Evolutionary conservation across 192 early-diverging fungal species (phyloP), one percentile per base, ranked within the genome.

Genomic region (Podila horticola): DNA sequence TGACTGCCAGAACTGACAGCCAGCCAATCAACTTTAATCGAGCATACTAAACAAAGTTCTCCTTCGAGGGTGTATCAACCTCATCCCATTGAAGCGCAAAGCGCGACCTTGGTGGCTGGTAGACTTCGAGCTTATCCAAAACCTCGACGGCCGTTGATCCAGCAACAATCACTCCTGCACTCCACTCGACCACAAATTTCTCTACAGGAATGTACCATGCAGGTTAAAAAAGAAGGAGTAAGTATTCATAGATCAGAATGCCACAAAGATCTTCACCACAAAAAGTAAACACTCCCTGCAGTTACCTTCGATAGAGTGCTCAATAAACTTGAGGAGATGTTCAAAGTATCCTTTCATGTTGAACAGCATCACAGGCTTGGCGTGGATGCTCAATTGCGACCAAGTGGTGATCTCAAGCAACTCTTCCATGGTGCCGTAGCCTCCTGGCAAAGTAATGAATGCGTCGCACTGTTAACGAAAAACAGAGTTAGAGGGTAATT

Each of bases 361-460:
- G 34, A 97, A 77, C 20, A 94, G 72, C 55, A 93, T 84, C 33
- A 97, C 87, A 13, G 95, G 96, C 75, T 96, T 96, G 58, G 75
- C 59, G 77, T 95, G 94, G 64, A 96, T 95, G 41, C 86, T 88
- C 34, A 96, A 82, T 68, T 94, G 90, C 30, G 89, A 89, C 93
- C 94, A 94, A 5, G 94, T 95, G 31, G 88, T 88, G 26, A 92
- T 87, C 83, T 97, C 96, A 5, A 96, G 77, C 58, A 96, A 82
- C 76, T 97, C 96, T 73, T 97, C 95, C 75, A 96, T 85, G 0
- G 96, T 97, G 24, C 94, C 94, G 70, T 86, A 92, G 6, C 96
- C 96, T 24, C 96, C 96, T 1, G 96, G 96, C 48, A 97, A 84
- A 17, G 93, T 91, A 26, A 96, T 86, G 69, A 96, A 97, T 5